Evolutionary conservation across 1,139 yeast genomes (phyloP).

Genomic region (Yamadazyma oceani): DNA sequence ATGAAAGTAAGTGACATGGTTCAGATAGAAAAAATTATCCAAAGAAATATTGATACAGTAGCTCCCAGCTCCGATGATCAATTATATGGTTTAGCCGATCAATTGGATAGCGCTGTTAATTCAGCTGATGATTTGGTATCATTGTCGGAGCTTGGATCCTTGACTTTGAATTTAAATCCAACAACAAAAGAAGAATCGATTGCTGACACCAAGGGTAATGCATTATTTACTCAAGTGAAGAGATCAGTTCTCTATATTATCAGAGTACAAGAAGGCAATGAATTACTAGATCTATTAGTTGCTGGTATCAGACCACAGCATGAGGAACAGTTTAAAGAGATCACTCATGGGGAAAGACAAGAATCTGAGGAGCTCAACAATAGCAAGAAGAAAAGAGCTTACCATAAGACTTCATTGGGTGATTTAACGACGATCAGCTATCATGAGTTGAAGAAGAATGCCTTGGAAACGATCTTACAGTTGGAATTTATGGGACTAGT

Average conservation of each 20-base stretch:
- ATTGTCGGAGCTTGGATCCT: conserved; percentile 40
- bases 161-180: conserved; percentile 49
- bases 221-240: conserved; percentile 76
- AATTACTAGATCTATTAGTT: conserved; percentile 69
- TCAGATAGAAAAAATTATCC: conserved; percentile 57
- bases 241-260: conserved; percentile 77
- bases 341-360: conserved; percentile 51
- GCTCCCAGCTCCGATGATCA: conserved; percentile 58
- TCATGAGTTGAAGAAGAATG: conserved; percentile 73
- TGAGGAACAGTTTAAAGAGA: conserved; percentile 59
- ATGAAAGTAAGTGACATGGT: conserved; percentile 68
- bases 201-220: conserved; percentile 46
- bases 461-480: conserved; percentile 74
- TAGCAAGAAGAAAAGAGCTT: conserved; percentile 33
- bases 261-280: conserved; percentile 75
- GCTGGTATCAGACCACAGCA: conserved; percentile 70
- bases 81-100: conserved; percentile 40
- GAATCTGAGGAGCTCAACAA: conserved; percentile 22
- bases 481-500: conserved; percentile 70
- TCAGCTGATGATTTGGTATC: conserved; percentile 42
- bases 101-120: conserved; percentile 34
- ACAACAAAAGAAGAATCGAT: conserved; percentile 47
- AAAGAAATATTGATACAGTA: conserved; percentile 50
- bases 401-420: conserved; percentile 46
- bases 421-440: conserved; percentile 59